Conservation (phyloP, 345 rosid genomes). For the Camelina laxa region DNA sequence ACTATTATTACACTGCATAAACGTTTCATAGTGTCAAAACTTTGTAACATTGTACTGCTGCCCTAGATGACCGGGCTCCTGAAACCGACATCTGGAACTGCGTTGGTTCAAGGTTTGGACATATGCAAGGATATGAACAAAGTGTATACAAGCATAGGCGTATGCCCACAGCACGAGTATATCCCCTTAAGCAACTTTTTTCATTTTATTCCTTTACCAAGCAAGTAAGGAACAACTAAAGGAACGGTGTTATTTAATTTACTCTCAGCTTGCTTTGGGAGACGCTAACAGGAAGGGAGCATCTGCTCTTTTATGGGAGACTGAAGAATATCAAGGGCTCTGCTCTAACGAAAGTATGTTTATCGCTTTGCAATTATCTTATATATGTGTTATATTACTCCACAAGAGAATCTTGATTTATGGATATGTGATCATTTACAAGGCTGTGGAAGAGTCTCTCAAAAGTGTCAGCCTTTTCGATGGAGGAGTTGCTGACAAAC, state of each 20-base stretch:
- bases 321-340: conserved; percentile 85
- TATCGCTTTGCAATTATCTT: background rate
- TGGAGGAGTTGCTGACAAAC: conserved; percentile 90
- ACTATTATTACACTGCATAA: background rate
- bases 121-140: conserved; percentile 70
- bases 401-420: conserved; percentile 4
- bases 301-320: conserved; percentile 63
- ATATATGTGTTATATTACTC: background rate
- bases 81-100: conserved; percentile 81
- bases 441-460: conserved; percentile 98
- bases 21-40: background rate
- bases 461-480: conserved; percentile 69
- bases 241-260: background rate
- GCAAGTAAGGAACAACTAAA: background rate
- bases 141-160: conserved; percentile 89
- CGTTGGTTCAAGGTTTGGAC: conserved; percentile 78
- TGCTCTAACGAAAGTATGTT: conserved; percentile 52
- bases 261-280: conserved; percentile 88
- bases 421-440: conserved; percentile 26
- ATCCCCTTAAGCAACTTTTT: background rate
- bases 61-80: conserved; percentile 87
- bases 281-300: conserved; percentile 67
- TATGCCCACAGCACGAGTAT: conserved; percentile 98
- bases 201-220: conserved; percentile 19
- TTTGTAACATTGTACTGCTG: conserved; percentile 20